Conservation (phyloP, 2,329 filamentous ascomycete species). For the Thielaviopsis euricoi region DNA sequence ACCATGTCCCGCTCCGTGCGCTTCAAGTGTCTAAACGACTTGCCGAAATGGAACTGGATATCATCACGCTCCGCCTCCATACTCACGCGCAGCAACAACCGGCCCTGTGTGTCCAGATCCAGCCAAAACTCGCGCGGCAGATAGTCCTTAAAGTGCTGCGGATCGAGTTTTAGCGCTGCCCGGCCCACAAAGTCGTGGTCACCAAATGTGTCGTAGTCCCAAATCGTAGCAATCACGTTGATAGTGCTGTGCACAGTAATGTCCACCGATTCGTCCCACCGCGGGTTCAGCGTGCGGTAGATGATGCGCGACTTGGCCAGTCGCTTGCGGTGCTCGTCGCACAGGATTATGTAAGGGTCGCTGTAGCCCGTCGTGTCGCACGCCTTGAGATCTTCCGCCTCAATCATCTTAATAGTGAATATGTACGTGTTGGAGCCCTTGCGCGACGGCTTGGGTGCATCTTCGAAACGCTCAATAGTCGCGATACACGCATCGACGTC, state of each 20-base stretch:
- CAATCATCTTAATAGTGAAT: constrained; percentile 97
- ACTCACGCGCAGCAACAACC: constrained; percentile 75
- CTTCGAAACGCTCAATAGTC: constrained; percentile 58
- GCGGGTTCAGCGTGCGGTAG: constrained; percentile 75
- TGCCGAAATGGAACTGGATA: constrained; percentile 96
- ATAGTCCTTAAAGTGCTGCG: constrained; percentile 92
- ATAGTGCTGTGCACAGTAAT: constrained; percentile 83
- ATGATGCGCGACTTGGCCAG: constrained; percentile 89
- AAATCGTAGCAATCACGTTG: constrained; percentile 91
- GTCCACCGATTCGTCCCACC: constrained; percentile 95
- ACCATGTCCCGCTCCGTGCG: constrained; percentile 97
- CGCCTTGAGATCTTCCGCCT: constrained; percentile 94
- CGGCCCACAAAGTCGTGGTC: constrained; percentile 95
- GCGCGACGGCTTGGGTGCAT: constrained; percentile 44
- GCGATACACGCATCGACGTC: constrained; percentile 83
- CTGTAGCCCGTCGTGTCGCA: constrained; percentile 89
- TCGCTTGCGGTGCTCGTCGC: constrained; percentile 94
- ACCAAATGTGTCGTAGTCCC: constrained; percentile 95
- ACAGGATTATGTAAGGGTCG: constrained; percentile 91
- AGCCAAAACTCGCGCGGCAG: constrained; percentile 94
- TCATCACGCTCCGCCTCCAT: constrained; percentile 99
- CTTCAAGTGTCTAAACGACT: constrained; percentile 88
- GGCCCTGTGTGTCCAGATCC: constrained; percentile 86
- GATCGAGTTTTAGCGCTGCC: constrained; percentile 95
- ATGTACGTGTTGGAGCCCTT: constrained; percentile 75